Evolutionary conservation across 1,139 yeast genomes (phyloP), one percentile per base, ranked within the genome.

Genomic region (Geotrichum carabidarum): DNA sequence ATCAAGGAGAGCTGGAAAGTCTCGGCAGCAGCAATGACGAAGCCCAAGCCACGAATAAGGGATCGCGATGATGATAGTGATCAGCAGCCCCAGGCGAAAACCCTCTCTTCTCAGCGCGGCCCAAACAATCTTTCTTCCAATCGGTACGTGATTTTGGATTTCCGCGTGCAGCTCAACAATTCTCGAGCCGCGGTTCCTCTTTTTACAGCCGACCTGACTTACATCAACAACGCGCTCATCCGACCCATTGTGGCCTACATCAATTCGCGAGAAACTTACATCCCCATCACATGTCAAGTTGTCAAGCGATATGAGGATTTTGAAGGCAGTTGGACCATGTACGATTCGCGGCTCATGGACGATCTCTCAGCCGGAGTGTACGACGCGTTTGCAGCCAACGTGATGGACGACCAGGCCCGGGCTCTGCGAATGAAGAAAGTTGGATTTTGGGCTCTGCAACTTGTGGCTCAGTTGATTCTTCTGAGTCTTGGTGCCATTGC

Each of bases 211-310:
- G 96, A 90, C 59, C 74, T 93, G 58, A 85, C 94, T 17, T 91
- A 91, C 64, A 81, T 90, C 62, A 93, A 93, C 70, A 87, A 86
- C 68, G 98, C 99, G 0, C 76, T 93, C 53, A 86, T 93, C 54
- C 76, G 96, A 60, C 99, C 99, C 0, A 91, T 93, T 66, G 96
- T 93, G 32, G 98, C 94, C 0, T 93, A 91, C 70, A 91, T 93
- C 66, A 93, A 93, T 69, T 85, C 95, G 35, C 80, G 86, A 59
- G 85, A 87, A 65, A 89, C 98, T 0, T 86, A 85, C 63, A 91
- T 93, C 60, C 97, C 96, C 49, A 83, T 93, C 58, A 78, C 83
- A 60, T 89, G 96, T 65, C 80, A 91, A 6, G 82, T 93, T n/a
- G 85, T 86, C 47, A 93, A 93, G 67, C 78, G 81, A 51, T 72